Evolutionary conservation across 2,329 filamentous ascomycete genomes (phyloP).

Genomic region (Ophiostoma perfectum): DNA sequence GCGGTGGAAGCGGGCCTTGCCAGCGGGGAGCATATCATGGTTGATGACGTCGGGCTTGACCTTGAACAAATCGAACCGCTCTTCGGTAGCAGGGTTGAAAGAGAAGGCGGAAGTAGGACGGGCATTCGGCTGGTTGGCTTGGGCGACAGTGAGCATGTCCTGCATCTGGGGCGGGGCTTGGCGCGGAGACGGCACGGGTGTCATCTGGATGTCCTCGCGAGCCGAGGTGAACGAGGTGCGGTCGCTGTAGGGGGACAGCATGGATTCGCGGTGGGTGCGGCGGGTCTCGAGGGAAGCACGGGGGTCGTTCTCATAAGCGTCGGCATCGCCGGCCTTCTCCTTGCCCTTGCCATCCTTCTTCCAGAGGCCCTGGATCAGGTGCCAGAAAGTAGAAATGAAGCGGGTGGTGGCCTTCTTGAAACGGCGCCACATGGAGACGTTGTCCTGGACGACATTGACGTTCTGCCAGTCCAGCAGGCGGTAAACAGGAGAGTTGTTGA

Average conservation of each 20-base stretch:
- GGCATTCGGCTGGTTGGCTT: slow-evolving; percentile 34
- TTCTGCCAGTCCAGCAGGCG: slow-evolving; percentile 84
- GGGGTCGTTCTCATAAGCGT: slow-evolving; percentile 48
- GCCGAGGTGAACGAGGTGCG: slow-evolving; percentile 50
- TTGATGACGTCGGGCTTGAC: slow-evolving; percentile 64
- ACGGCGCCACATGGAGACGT: slow-evolving; percentile 76
- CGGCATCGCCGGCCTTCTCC: slow-evolving; percentile 42
- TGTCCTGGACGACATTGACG: slow-evolving; percentile 85
- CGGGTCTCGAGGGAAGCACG: slow-evolving; percentile 63
- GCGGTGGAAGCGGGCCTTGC: slow-evolving; percentile 79
- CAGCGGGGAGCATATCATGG: slow-evolving; percentile 56
- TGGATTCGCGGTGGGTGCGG: slow-evolving; percentile 48
- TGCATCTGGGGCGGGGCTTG: slow-evolving; percentile 34
- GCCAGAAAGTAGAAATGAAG: slow-evolving; percentile 51
- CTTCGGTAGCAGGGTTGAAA: slow-evolving; percentile 34
- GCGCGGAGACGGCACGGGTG: slow-evolving; percentile 73
- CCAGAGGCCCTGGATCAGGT: slow-evolving; percentile 44
- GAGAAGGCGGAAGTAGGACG: slow-evolving; percentile 34
- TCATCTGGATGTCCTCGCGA: slow-evolving; percentile 84
- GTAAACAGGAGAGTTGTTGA: slow-evolving; percentile 95
- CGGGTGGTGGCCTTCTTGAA: slow-evolving; percentile 83
- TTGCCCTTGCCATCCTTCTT: slow-evolving; percentile 47
- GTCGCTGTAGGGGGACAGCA: slow-evolving; percentile 46
- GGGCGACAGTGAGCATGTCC: slow-evolving; percentile 37
- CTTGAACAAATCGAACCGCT: slow-evolving; percentile 35